Percentiles rank a stretch among this genome's conserved stretches.
These are phyloP conservation scores for Glycine latifolia DNA, from an alignment of 306 rosid species.

Conservation along the genomic window DNA sequence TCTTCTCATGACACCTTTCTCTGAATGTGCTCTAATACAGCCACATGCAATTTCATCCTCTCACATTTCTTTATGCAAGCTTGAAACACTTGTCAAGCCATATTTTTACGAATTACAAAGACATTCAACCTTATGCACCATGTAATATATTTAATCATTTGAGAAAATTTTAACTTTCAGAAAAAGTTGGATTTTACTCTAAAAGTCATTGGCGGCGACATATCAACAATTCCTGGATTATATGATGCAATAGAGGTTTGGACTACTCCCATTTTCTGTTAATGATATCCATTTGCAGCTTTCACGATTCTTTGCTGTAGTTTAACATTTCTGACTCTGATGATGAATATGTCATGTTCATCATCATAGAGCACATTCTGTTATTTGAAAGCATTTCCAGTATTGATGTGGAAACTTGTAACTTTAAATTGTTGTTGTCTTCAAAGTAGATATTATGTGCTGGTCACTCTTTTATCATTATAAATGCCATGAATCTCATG, in stretches of 20 bases:
- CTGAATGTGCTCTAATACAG: constrained; percentile 9
- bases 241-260: constrained; percentile 85
- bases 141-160: constrained; percentile 34
- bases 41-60: constrained; percentile 6
- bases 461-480: neutral
- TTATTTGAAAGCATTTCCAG: constrained; percentile 30
- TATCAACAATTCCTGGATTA: constrained; percentile 90
- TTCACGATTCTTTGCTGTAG: constrained; percentile 26
- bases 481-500: neutral
- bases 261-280: constrained; percentile 34
- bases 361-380: constrained; percentile 21
- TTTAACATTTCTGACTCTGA: neutral
- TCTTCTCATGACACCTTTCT: constrained; percentile 6
- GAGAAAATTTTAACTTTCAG: constrained; percentile 58
- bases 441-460: neutral
- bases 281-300: constrained; percentile 27
- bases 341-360: constrained; percentile 24
- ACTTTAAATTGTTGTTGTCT: constrained; percentile 6
- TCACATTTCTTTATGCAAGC: constrained; percentile 41
- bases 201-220: constrained; percentile 92
- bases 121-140: constrained; percentile 17
- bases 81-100: constrained; percentile 14
- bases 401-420: constrained; percentile 14
- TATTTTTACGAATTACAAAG: neutral
- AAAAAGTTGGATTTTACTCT: constrained; percentile 89